These are phyloP conservation scores for Volvox africanus DNA, from an alignment of 139 green algal species.

Conservation along the genomic window DNA sequence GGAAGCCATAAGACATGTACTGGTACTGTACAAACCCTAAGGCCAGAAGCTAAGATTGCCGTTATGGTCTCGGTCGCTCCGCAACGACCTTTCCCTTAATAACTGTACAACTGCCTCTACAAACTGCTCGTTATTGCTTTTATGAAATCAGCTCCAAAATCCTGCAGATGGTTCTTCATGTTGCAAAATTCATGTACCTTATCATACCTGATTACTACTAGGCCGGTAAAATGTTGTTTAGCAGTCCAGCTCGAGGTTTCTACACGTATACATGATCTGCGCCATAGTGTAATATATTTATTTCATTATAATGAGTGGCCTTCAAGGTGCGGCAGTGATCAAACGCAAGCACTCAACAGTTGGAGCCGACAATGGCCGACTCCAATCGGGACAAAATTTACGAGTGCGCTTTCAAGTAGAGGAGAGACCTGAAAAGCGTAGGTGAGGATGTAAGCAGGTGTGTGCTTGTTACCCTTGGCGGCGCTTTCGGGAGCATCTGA, in stretches of 20 bases:
- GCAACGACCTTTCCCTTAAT: not conserved
- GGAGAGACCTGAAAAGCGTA: conserved; percentile 9
- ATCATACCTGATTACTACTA: too few relatives aligned
- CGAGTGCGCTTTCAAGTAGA: conserved; percentile 30
- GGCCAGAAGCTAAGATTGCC: not conserved
- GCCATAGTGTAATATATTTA: not conserved
- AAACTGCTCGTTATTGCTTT: too few relatives aligned
- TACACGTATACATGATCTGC: too few relatives aligned
- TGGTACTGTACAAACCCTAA: too few relatives aligned
- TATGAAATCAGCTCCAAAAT: not conserved
- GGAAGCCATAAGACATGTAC: too few relatives aligned
- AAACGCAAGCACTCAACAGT: conserved; percentile 33
- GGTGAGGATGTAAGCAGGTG: not conserved
- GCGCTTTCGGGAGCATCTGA: not conserved
- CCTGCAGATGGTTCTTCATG: not conserved
- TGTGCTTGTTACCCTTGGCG: not conserved
- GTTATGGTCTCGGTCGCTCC: not conserved
- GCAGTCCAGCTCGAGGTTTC: too few relatives aligned
- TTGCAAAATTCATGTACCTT: too few relatives aligned
- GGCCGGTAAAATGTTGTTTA: too few relatives aligned
- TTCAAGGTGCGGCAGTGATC: not conserved
- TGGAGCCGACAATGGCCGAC: not conserved
- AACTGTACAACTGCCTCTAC: not conserved
- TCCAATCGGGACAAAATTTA: not conserved
- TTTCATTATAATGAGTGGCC: not conserved